Evolutionary conservation across 306 rosid species (phyloP).

Genomic region (Arachis stenosperma): DNA sequence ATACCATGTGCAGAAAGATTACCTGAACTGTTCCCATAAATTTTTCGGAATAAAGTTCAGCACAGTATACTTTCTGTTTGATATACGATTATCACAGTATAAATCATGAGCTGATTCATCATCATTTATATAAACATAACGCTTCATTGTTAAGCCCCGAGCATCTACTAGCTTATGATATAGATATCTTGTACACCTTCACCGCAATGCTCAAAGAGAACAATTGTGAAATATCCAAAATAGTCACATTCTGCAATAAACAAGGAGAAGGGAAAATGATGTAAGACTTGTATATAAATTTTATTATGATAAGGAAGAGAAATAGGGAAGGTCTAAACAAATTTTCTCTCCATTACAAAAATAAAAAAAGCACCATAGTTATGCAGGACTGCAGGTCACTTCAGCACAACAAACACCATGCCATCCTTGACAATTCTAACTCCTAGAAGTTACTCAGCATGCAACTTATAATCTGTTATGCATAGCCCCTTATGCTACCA

Average conservation of each 20-base stretch:
- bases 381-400: constrained; percentile 1
- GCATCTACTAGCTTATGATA: constrained; percentile 26
- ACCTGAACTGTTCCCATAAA: constrained; percentile 99
- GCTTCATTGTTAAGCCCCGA: constrained; percentile 73
- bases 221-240: constrained; percentile 19
- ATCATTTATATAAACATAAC: constrained; percentile 80
- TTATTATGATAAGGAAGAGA: constrained; percentile 26
- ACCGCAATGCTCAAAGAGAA: constrained; percentile 40
- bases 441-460: constrained; percentile 15
- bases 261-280: background rate
- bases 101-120: constrained; percentile 66
- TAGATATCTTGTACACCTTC: constrained; percentile 41
- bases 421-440: constrained; percentile 10
- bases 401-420: constrained; percentile 6
- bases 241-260: constrained; percentile 34
- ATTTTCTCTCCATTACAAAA: constrained; percentile 2
- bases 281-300: constrained; percentile 27
- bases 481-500: constrained; percentile 18
- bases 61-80: constrained; percentile 84
- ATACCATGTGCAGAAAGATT: constrained; percentile 37
- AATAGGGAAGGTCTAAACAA: constrained; percentile 6
- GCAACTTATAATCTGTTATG: constrained; percentile 12
- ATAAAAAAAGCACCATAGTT: constrained; percentile 16
- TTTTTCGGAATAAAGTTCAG: constrained; percentile 93
- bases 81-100: constrained; percentile 83